Evolutionary conservation across 176 grass and related monocot genomes (phyloP).

Genomic region (Echinochloa phyllopogon): DNA sequence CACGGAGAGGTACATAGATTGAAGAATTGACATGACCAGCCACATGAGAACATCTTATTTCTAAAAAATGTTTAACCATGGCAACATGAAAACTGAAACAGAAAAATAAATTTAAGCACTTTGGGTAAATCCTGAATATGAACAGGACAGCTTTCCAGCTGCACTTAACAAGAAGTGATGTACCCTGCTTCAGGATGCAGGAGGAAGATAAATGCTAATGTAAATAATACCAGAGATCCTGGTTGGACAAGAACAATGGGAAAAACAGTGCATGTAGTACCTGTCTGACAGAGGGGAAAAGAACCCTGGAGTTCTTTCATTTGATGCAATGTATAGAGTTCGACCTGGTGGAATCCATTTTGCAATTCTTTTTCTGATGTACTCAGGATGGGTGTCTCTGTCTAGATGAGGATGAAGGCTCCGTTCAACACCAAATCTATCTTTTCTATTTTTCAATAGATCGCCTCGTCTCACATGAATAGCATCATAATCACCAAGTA

Average conservation of each 20-base stretch:
- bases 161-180: neutral
- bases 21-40: constrained; percentile 5
- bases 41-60: constrained; percentile 9
- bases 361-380: constrained; percentile 71
- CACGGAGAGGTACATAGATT: neutral
- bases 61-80: constrained; percentile 15
- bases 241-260: neutral
- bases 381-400: constrained; percentile 78
- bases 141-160: neutral
- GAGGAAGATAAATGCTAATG: constrained; percentile 11
- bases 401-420: constrained; percentile 86
- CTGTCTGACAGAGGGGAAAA: constrained; percentile 65
- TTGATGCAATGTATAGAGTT: constrained; percentile 73
- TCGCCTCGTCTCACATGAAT: constrained; percentile 88
- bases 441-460: constrained; percentile 78
- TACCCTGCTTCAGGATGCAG: neutral
- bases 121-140: constrained; percentile 26
- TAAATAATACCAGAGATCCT: neutral
- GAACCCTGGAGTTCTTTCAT: constrained; percentile 76
- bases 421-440: constrained; percentile 76
- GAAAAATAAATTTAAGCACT: neutral
- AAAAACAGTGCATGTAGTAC: constrained; percentile 40
- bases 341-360: constrained; percentile 82
- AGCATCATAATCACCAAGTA: constrained; percentile 85
- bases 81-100: neutral